phyloP scores from a whole-genome alignment of 2,329 filamentous ascomycete genomes.

The Cladosporium oxysporum region DNA sequence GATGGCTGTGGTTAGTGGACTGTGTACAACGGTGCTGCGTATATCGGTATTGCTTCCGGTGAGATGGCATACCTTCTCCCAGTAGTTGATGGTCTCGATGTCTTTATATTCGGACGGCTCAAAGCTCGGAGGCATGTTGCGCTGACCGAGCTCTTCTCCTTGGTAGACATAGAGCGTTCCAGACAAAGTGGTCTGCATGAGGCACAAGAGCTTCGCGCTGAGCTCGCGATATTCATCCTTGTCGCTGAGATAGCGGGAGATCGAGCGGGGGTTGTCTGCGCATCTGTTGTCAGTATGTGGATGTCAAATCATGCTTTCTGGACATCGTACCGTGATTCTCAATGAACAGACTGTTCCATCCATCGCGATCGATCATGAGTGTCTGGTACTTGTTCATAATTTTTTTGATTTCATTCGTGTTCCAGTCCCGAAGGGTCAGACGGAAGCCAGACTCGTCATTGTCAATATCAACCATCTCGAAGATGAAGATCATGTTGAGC shows the following conservation, averaged over 20 bases:
- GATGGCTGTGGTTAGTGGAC: constrained; percentile 16
- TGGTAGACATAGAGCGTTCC: constrained; percentile 56
- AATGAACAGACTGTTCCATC: constrained; percentile 55
- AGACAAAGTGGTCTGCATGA: constrained; percentile 50
- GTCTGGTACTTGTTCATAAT: constrained; percentile 46
- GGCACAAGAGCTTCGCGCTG: constrained; percentile 49
- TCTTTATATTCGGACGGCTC: constrained; percentile 51
- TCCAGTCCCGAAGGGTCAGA: constrained; percentile 45
- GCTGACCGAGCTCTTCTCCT: constrained; percentile 54
- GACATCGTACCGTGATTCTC: constrained; percentile 52
- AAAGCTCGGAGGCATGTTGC: constrained; percentile 49
- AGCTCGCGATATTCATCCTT: constrained; percentile 48
- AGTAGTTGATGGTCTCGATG: constrained; percentile 59
- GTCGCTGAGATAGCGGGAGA: constrained; percentile 52
- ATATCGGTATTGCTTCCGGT: background rate
- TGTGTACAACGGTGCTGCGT: background rate
- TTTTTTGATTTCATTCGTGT: constrained; percentile 31
- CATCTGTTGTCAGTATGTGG: background rate
- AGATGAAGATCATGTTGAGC: constrained; percentile 53
- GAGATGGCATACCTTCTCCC: constrained; percentile 40
- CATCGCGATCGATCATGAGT: constrained; percentile 50
- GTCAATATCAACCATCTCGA: constrained; percentile 47
- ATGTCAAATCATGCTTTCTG: background rate
- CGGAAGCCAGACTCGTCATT: constrained; percentile 37
- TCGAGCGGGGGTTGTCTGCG: constrained; percentile 47